These are phyloP conservation scores for Globisporangium abappressorium DNA, from an alignment of 352 stramenopile genomes.

Conservation along the genomic window DNA sequence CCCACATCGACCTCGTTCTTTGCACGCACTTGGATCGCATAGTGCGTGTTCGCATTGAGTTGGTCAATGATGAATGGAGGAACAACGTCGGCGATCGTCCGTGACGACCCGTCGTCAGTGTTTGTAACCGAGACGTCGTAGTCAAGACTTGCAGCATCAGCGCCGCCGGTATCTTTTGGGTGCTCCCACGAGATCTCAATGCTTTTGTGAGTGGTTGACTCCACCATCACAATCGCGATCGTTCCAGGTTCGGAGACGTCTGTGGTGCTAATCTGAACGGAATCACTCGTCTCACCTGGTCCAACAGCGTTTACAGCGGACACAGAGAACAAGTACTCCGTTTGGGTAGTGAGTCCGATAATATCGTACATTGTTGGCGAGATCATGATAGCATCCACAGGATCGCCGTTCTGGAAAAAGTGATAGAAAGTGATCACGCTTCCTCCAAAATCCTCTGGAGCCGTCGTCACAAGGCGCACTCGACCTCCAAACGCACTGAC, in stretches of 20 bases:
- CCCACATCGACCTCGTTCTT: conserved; percentile 22
- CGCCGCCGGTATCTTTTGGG: conserved; percentile 40
- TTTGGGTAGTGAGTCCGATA: conserved; percentile 25
- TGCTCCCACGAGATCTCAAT: conserved; percentile 30
- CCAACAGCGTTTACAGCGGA: conserved; percentile 32
- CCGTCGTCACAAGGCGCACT: conserved; percentile 23
- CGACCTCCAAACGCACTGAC: conserved; percentile 30
- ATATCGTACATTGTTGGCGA: conserved; percentile 31
- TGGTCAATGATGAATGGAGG: conserved; percentile 11
- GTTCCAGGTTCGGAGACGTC: conserved; percentile 23
- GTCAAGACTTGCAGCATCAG: conserved; percentile 15
- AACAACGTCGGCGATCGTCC: not conserved
- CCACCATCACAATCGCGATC: conserved; percentile 15
- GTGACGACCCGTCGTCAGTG: not conserved
- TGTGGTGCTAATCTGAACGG: conserved; percentile 26
- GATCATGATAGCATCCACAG: not conserved
- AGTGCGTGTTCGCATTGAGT: conserved; percentile 28
- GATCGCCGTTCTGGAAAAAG: conserved; percentile 29
- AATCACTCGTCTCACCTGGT: conserved; percentile 23
- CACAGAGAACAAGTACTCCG: conserved; percentile 29
- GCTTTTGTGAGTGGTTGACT: conserved; percentile 20
- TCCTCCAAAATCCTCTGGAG: conserved; percentile 41
- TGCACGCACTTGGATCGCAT: conserved; percentile 31
- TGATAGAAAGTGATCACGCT: conserved; percentile 23
- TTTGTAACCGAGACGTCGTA: conserved; percentile 28